These are phyloP conservation scores for Chlorella sp. DNA, from an alignment of 139 green algal species.

Conservation along the genomic window DNA sequence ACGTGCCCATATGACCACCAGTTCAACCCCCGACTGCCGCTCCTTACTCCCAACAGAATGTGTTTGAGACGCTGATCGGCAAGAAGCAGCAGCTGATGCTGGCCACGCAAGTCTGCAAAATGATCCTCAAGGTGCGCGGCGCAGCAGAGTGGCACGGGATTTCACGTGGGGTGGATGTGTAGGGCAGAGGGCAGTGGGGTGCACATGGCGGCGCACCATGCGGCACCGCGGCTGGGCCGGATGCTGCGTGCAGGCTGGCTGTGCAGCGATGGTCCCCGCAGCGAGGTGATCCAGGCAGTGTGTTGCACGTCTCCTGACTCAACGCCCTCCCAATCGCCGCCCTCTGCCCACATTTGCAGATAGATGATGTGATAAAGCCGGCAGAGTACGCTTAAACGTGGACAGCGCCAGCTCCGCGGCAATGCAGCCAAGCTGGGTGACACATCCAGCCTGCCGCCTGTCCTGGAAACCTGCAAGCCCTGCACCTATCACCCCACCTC, in stretches of 20 bases:
- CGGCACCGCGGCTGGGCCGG: background rate
- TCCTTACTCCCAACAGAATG: slow-evolving; percentile 66
- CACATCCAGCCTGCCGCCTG: too few species aligned
- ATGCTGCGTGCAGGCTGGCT: too few species aligned
- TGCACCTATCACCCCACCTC: too few species aligned
- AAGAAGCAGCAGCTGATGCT: slow-evolving; percentile 99
- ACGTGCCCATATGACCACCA: too few species aligned
- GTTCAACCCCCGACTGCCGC: too few species aligned
- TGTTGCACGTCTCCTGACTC: too few species aligned
- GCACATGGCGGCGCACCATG: background rate
- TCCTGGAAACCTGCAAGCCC: too few species aligned
- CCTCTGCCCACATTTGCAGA: slow-evolving; percentile 34
- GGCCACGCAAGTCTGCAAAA: slow-evolving; percentile 98
- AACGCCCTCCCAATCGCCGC: background rate
- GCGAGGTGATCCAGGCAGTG: too few species aligned
- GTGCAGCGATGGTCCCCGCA: too few species aligned
- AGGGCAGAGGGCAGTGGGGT: background rate
- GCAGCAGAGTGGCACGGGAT: background rate
- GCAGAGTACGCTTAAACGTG: slow-evolving; percentile 30
- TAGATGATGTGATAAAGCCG: slow-evolving; percentile 97
- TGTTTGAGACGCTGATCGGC: slow-evolving; percentile 98
- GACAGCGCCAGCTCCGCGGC: too few species aligned
- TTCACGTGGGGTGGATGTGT: background rate
- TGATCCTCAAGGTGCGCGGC: slow-evolving; percentile 92
- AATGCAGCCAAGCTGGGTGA: too few species aligned